Evolutionary conservation across 768 basidiomycete genomes (phyloP).

Genomic region (Mycena vulgaris): DNA sequence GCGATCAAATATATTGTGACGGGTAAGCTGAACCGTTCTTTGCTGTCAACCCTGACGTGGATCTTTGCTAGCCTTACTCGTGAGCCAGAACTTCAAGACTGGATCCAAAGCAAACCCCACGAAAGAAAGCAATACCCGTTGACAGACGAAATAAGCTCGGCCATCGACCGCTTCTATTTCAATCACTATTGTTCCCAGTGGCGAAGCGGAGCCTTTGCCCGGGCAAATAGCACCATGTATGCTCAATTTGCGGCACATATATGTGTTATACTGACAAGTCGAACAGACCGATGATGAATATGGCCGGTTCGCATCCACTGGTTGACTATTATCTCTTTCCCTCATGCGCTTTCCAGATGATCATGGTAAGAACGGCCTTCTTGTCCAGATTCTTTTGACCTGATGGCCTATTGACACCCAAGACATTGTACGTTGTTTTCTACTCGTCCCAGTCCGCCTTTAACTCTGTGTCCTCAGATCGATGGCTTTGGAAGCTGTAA

Average conservation of each 20-base stretch:
- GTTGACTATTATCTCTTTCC: constrained; percentile 5
- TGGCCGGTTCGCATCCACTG: constrained; percentile 72
- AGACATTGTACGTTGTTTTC: constrained; percentile 61
- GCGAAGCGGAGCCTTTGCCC: constrained; percentile 90
- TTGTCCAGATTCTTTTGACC: constrained; percentile 38
- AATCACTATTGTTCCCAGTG: constrained; percentile 92
- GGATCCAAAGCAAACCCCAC: constrained; percentile 77
- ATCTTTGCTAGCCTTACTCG: constrained; percentile 71
- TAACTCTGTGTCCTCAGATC: constrained; percentile 60
- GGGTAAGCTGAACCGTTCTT: constrained; percentile 57
- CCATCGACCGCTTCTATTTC: constrained; percentile 92
- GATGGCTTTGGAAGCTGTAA: constrained; percentile 89
- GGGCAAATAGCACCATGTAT: constrained; percentile 92
- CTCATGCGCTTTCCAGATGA: constrained; percentile 68
- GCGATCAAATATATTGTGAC: constrained; percentile 94
- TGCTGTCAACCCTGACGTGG: constrained; percentile 17
- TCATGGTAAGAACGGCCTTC: constrained; percentile 68
- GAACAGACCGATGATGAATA: constrained; percentile 75
- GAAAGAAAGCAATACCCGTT: constrained; percentile 73
- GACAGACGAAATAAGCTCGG: constrained; percentile 78
- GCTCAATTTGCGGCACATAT: constrained; percentile 15
- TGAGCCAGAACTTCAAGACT: constrained; percentile 91
- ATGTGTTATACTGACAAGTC: not conserved
- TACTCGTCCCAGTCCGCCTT: not conserved
- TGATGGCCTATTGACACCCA: not conserved